Evolutionary conservation across 257 asterid species (phyloP), one percentile per base, ranked within the genome.

Genomic region (Haberlea rhodopensis): DNA sequence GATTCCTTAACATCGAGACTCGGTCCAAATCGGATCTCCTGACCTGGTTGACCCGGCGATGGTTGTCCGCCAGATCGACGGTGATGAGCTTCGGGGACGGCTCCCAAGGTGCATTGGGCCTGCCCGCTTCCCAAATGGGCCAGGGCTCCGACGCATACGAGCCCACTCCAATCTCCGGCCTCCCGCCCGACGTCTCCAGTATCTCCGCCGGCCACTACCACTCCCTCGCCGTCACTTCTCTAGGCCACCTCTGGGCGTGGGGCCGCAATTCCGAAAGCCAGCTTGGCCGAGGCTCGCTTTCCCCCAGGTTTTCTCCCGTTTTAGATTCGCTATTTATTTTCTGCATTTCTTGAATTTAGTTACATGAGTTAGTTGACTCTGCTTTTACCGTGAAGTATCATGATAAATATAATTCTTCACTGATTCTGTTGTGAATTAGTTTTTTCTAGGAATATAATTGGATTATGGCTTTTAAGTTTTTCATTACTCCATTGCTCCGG

Each of bases 31-130:
- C 73, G 72, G 76, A 67, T 60, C 69, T 53, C 31, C 21, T 65
- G 31, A 11, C 49, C 78, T 67, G 83, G 57, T 66, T 52, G 70
- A 60, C 57, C 76, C 81, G 87, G 80, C 85, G 95, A 55, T 84
- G 85, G 81, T 68, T 84, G 72, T 61, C 80, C n/a, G 48, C 71
- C 63, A 70, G 73, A 67, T 63, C 84, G 40, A 78, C 85, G 4
- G 95, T 89, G 23, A 58, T 87, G 90, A 84, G 96, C 90, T 92
- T 87, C 76, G 97, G 99, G 4, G 99, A 92, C 59, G 96, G 88
- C 19, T 76, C 91, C 63, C 96, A 87, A 8, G 88, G 97, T 11
- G 94, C 95, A 1, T 73, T 92, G 64, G 99, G 99, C 73, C 78
- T 84, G 4, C 76, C 81, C 45, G 21, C 76, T 5, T 73, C 82